A percentile compares a stretch with the other conserved stretches of the same genome.
Evolutionary conservation across 108 stramenopile genomes (phyloP).

Genomic region (Ochromonas danica): DNA sequence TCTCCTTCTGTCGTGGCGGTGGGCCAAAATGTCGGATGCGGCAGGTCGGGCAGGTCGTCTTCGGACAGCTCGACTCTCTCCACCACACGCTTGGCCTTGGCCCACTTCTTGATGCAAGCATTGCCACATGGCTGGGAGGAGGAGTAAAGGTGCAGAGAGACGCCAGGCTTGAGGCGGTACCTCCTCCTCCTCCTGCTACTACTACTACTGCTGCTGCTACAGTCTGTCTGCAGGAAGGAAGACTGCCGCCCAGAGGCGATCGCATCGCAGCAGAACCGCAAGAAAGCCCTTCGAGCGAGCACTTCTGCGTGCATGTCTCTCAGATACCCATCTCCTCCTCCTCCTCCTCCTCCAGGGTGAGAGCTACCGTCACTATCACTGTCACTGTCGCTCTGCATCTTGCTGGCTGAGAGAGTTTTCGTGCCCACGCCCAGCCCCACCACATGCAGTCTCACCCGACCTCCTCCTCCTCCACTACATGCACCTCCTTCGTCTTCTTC

Average conservation of each 20-base stretch:
- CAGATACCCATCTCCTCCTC: neutral
- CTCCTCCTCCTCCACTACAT: too few species aligned
- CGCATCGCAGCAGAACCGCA: neutral
- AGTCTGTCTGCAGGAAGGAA: too few species aligned
- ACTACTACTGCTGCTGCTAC: too few species aligned
- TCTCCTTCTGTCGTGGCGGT: neutral
- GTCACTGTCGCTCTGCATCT: neutral
- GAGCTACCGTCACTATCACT: too few species aligned
- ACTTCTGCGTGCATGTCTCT: conserved; percentile 30
- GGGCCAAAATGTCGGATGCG: neutral
- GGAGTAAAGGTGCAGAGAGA: conserved; percentile 6
- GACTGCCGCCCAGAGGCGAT: neutral
- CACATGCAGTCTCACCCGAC: conserved; percentile 5
- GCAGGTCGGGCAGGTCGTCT: neutral
- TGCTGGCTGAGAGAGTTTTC: neutral
- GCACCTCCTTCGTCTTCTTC: too few species aligned
- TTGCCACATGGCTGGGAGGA: conserved; percentile 33
- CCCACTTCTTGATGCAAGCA: conserved; percentile 19
- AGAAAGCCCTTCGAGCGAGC: conserved; percentile 1
- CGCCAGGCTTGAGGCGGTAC: neutral
- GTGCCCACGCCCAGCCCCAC: conserved; percentile 21
- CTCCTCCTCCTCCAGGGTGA: too few species aligned
- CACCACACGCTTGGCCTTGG: neutral
- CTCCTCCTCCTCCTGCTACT: too few species aligned
- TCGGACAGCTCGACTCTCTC: neutral